phyloP scores from a whole-genome alignment of 768 basidiomycete genomes.

The Pisolithus orientalis region DNA sequence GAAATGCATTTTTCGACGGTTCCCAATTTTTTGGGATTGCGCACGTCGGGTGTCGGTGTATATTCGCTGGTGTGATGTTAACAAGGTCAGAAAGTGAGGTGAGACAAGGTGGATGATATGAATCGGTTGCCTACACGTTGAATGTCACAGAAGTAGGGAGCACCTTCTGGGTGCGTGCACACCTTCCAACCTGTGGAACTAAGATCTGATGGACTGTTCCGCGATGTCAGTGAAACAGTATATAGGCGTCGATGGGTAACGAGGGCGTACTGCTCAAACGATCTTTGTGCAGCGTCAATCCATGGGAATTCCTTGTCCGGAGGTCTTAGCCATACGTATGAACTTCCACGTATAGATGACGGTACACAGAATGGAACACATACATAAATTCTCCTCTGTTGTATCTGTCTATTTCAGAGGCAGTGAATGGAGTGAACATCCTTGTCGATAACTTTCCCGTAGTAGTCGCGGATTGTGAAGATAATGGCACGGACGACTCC shows the following conservation, averaged over 20 bases:
- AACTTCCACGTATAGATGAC: background rate
- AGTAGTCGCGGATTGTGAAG: background rate
- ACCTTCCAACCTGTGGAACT: background rate
- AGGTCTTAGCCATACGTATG: background rate
- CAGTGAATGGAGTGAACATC: background rate
- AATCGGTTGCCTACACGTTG: conserved; percentile 9
- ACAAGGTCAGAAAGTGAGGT: background rate
- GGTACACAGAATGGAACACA: background rate
- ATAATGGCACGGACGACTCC: too few relatives aligned
- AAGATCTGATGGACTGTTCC: background rate
- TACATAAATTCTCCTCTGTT: conserved; percentile 1
- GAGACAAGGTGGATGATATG: background rate
- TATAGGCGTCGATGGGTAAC: too few relatives aligned
- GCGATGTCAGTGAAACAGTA: too few relatives aligned
- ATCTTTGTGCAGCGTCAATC: background rate
- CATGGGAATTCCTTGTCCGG: background rate
- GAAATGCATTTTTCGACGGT: background rate
- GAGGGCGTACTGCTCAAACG: background rate
- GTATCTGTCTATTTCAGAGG: background rate
- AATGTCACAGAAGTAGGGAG: conserved; percentile 17
- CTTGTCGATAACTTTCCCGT: background rate
- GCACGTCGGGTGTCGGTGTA: conserved; percentile 8
- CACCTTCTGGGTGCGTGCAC: conserved; percentile 25
- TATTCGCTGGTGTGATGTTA: background rate
- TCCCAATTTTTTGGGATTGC: background rate